These are phyloP conservation scores for Aspergillus mulundensis DNA, from an alignment of 495 filamentous ascomycete species.

Conservation along the genomic window DNA sequence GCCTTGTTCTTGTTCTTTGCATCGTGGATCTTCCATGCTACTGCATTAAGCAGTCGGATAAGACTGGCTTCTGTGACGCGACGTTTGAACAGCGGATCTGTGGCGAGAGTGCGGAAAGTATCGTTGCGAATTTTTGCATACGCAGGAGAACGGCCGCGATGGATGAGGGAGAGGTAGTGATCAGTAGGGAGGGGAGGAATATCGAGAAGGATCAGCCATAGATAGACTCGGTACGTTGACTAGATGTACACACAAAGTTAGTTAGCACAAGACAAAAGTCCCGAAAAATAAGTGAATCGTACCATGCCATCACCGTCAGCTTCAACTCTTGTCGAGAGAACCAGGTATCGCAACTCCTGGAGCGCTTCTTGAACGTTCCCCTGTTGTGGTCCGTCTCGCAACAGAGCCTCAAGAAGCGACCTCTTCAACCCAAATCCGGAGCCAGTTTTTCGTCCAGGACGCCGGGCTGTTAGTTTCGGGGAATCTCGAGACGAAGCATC, in stretches of 20 bases:
- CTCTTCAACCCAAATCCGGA: constrained; percentile 55
- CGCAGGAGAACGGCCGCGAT: constrained; percentile 86
- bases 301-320: constrained; percentile 91
- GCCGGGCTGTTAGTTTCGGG: constrained; percentile 37
- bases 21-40: constrained; percentile 91
- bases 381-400: constrained; percentile 69
- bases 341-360: constrained; percentile 68
- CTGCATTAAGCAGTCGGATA: constrained; percentile 92
- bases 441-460: constrained; percentile 50
- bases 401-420: constrained; percentile 57
- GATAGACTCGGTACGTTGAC: constrained; percentile 92
- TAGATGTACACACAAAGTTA: no score
- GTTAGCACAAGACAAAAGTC: no score
- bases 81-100: constrained; percentile 91
- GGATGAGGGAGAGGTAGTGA: constrained; percentile 82
- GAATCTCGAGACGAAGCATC: constrained; percentile 52
- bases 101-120: constrained; percentile 92
- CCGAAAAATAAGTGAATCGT: no score
- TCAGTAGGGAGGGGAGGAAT: constrained; percentile 79
- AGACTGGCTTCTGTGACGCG: constrained; percentile 92
- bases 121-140: constrained; percentile 98
- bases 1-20: constrained; percentile 45
- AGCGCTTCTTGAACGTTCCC: constrained; percentile 64
- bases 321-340: constrained; percentile 74
- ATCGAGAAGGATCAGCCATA: constrained; percentile 90